These are phyloP conservation scores for Eimeria tenella DNA, from an alignment of 169 alveolate genomes.

Conservation along the genomic window DNA sequence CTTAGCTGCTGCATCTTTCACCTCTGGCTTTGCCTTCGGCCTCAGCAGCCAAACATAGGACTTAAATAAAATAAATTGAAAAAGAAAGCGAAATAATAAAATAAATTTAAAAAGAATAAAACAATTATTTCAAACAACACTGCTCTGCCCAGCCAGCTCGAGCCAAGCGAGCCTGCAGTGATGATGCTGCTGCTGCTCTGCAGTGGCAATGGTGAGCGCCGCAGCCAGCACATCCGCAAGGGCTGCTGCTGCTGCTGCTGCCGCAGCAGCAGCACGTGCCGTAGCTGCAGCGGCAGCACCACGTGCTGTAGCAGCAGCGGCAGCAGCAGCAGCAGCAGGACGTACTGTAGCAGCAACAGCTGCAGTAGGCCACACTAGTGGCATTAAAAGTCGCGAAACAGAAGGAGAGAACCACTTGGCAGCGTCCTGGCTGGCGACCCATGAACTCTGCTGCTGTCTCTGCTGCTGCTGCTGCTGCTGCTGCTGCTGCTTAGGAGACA, in stretches of 20 bases:
- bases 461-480: background rate
- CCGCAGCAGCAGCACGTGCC: background rate
- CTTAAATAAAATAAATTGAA: background rate
- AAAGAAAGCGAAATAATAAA: background rate
- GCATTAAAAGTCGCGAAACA: background rate
- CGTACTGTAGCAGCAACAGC: background rate
- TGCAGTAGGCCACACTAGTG: too few species aligned
- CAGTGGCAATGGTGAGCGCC: constrained; percentile 44
- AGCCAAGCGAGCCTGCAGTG: background rate
- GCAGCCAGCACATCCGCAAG: background rate
- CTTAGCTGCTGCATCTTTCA: too few species aligned
- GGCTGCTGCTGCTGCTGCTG: background rate
- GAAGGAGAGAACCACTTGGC: background rate
- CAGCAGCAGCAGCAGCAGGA: constrained; percentile 14
- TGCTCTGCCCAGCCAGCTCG: background rate
- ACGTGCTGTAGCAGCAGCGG: background rate
- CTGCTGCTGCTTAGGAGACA: constrained; percentile 13
- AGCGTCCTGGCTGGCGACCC: background rate
- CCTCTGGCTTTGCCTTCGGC: too few species aligned
- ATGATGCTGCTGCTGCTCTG: constrained; percentile 19
- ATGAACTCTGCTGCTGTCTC: background rate
- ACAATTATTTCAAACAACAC: background rate
- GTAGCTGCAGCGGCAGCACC: background rate
- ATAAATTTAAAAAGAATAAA: background rate
- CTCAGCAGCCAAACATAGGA: background rate